Evolutionary conservation across 805 yeast species (phyloP), one percentile per base, ranked within the genome.

Genomic region (Wickerhamiella cacticola): DNA sequence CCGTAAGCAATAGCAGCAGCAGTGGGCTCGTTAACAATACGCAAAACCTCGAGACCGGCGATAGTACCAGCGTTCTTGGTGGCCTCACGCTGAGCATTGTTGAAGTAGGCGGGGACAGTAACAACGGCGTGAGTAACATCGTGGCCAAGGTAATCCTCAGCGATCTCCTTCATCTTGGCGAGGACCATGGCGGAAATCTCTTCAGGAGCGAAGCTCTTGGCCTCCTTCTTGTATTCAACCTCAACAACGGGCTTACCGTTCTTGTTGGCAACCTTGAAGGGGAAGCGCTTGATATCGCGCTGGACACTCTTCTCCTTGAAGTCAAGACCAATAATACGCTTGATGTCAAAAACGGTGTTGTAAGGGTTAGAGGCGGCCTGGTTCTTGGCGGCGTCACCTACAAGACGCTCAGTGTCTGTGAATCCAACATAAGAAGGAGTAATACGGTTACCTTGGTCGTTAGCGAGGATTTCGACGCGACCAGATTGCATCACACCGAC

Each of bases 1-100:
- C 96, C 96, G 69, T 87, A 87, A 55, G 96, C 96, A 68, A 87
- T 85, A 48, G 96, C 96, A 57, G 96, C 96, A 41, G 96, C 96
- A 52, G 96, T 87, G 60, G 95, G 95, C 73, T 84, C 95, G 66
- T 84, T 84, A 53, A 84, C 89, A 59, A 84, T 84, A 74, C 95
- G 80, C 68, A 84, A 72, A 55, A 84, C 85, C 65, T 81, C 83
- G 64, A 84, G 73, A 60, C 95, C 95, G 44, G 94, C 94, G 73
- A 84, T 84, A 53, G 81, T 76, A 73, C 94, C 94, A 39, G 94
- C 94, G 66, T 84, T 94, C 72, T 84, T 84, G 50, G 95, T 84
- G 56, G 95, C 94, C 68, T 84, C 94, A 71, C 94, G 80, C 71
- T 84, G 95, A 53, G 94, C 89, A 70, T 84, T 94, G 66, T 83